Conservation (phyloP, 768 basidiomycete genomes). For the Lepiota brunneoincarnata region DNA sequence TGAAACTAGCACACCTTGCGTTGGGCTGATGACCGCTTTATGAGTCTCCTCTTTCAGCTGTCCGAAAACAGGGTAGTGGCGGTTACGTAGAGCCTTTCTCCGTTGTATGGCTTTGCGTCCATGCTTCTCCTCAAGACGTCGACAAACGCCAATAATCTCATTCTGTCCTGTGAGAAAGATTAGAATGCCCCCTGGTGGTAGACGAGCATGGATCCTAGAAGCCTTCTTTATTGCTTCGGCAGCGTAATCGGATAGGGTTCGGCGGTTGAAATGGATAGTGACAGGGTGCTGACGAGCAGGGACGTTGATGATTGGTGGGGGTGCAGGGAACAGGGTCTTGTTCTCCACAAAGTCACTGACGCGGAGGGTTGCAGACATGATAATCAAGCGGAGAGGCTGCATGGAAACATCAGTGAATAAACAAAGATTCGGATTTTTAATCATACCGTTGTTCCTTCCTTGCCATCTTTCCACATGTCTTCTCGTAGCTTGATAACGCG, state of each 20-base stretch:
- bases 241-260: conserved; percentile 85
- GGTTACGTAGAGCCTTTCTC: conserved; percentile 31
- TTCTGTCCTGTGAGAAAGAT: conserved; percentile 96
- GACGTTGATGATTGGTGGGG: conserved; percentile 92
- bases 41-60: conserved; percentile 22
- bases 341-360: conserved; percentile 92
- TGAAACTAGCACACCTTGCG: conserved; percentile 40
- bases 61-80: conserved; percentile 14
- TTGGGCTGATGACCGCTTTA: conserved; percentile 32
- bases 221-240: conserved; percentile 89
- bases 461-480: conserved; percentile 80
- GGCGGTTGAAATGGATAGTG: conserved; percentile 88
- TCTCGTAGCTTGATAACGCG: conserved; percentile 89
- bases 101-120: conserved; percentile 60
- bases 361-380: conserved; percentile 98
- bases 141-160: conserved; percentile 86
- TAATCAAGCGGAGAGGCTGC: conserved; percentile 86
- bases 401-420: conserved; percentile 6
- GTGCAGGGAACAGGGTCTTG: conserved; percentile 67
- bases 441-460: conserved; percentile 66
- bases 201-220: conserved; percentile 84
- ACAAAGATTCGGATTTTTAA: not conserved
- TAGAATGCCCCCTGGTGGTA: conserved; percentile 91
- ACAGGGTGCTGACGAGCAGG: conserved; percentile 93
- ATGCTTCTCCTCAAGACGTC: conserved; percentile 76